A percentile compares a stretch with the other conserved stretches of the same genome.
Conservation (phyloP, 192 early-diverging fungal species). For the Coemansia sp. region DNA sequence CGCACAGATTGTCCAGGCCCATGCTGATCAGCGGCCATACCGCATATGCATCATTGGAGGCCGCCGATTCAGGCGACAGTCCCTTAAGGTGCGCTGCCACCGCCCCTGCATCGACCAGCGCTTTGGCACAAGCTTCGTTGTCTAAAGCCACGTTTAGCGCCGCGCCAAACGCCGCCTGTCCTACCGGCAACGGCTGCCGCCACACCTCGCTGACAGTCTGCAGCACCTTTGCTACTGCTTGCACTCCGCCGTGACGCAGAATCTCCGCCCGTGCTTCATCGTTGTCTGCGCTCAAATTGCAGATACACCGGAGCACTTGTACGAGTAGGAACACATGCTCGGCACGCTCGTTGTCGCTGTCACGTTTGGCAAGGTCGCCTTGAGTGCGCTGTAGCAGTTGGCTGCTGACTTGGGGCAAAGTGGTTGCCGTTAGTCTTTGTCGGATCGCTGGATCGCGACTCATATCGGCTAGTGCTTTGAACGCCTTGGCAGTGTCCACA, state of each 20-base stretch:
- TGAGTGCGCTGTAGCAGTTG: slow-evolving; percentile 15
- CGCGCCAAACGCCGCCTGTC: slow-evolving; percentile 42
- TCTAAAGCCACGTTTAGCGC: slow-evolving; percentile 41
- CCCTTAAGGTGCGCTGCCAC: slow-evolving; percentile 19
- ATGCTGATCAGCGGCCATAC: slow-evolving; percentile 27
- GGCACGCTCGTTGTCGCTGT: slow-evolving; percentile 13
- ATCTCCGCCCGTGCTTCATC: slow-evolving; percentile 20
- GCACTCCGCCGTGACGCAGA: slow-evolving; percentile 11
- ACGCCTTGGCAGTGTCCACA: slow-evolving; percentile 27
- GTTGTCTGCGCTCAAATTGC: slow-evolving; percentile 49
- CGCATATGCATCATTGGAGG: background rate
- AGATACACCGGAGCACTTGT: slow-evolving; percentile 44
- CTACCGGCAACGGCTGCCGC: slow-evolving; percentile 36
- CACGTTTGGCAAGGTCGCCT: background rate
- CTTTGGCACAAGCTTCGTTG: slow-evolving; percentile 14
- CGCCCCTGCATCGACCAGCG: slow-evolving; percentile 22
- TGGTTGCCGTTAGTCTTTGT: slow-evolving; percentile 4
- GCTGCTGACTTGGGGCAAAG: slow-evolving; percentile 11
- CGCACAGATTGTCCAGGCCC: slow-evolving; percentile 47
- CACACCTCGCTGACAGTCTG: slow-evolving; percentile 12
- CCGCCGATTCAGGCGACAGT: slow-evolving; percentile 13
- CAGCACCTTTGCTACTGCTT: slow-evolving; percentile 12
- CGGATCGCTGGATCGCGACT: slow-evolving; percentile 20
- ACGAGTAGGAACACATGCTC: slow-evolving; percentile 36
- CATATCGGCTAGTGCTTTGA: slow-evolving; percentile 41